Base-by-base conservation (phyloP, 2,329 filamentous ascomycete genomes). In the Curvularia verruculosa region DNA sequence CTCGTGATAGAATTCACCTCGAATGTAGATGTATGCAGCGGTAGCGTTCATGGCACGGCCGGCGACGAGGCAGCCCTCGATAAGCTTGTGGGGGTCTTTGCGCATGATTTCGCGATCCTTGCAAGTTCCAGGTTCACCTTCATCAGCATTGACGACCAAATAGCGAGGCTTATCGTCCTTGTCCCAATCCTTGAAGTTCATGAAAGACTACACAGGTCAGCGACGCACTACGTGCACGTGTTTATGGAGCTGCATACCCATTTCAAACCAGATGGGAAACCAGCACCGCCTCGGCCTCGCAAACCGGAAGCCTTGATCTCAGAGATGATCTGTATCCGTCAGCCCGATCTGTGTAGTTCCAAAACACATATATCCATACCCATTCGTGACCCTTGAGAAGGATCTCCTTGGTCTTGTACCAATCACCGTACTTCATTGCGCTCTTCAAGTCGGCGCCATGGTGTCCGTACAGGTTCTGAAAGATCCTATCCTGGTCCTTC, bases 21-120 rank as follows among this genome's bases (percentile, higher is more conserved):
- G 93, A 72, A 99, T 99, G 80, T 99, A 99, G 77, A 99, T 99
- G 82, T 99, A 99, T 67, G 95, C 95, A 58, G 95, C 95, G 46
- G 91, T 95, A 75, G 93, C 95, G 82, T 99, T 99, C 95, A 99
- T 99, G 75, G 95, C 93, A 75, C 95, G 90, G 50, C 95, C 95
- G 67, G 95, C 92, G 47, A 99, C 89, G 64, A 99, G 84, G 80
- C 95, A 99, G 76, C 95, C 95, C 82, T 99, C 95, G 75, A 99
- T 84, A 65, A 99, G 90, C 85, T 99, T 99, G 84, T 99, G 95
- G 62, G 95, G 95, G 78, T 99, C 95, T 83, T 99, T 99, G 81
- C 95, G 92, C 95, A 99, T 99, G 69, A 99, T 99, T 80, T 99
- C 95, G 75, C 95, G 89, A 80, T 99, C 95, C 83, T 99, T 99